Evolutionary conservation across 441 rosid species (phyloP).

Genomic region (Croton laevigatus): DNA sequence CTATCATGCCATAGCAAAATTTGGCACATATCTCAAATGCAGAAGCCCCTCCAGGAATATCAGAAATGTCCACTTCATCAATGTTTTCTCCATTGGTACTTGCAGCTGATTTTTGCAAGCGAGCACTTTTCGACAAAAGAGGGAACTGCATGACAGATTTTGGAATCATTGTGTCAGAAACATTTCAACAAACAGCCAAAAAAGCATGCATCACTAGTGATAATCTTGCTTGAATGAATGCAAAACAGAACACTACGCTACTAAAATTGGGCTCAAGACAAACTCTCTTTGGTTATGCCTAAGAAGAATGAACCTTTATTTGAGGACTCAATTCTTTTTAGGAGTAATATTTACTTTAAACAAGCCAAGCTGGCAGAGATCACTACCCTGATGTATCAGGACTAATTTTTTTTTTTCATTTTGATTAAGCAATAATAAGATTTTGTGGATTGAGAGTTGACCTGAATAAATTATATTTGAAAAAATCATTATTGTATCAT

Average conservation of each 20-base stretch:
- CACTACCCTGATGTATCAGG: not conserved
- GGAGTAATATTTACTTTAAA: not conserved
- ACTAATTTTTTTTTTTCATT: not conserved
- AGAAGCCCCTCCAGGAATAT: constrained; percentile 70
- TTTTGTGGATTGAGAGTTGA: not conserved
- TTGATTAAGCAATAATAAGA: not conserved
- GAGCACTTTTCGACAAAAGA: constrained; percentile 67
- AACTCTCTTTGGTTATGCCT: not conserved
- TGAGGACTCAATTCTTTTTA: not conserved
- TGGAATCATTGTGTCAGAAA: constrained; percentile 17
- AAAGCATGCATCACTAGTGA: not conserved
- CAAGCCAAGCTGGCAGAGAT: constrained; percentile 1
- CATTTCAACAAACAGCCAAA: not conserved
- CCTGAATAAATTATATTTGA: not conserved
- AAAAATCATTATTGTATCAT: not conserved
- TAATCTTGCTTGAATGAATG: not conserved
- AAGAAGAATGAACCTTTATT: not conserved
- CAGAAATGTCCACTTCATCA: constrained; percentile 55
- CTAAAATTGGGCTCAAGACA: constrained; percentile 1
- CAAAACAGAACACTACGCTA: not conserved
- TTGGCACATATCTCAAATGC: constrained; percentile 82
- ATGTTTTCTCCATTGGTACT: constrained; percentile 37
- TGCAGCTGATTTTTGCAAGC: constrained; percentile 57
- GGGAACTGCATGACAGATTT: constrained; percentile 58
- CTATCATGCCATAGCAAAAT: constrained; percentile 77